Evolutionary conservation across 345 rosid genomes (phyloP), one percentile per base, ranked within the genome.

Genomic region (Heritiera littoralis): DNA sequence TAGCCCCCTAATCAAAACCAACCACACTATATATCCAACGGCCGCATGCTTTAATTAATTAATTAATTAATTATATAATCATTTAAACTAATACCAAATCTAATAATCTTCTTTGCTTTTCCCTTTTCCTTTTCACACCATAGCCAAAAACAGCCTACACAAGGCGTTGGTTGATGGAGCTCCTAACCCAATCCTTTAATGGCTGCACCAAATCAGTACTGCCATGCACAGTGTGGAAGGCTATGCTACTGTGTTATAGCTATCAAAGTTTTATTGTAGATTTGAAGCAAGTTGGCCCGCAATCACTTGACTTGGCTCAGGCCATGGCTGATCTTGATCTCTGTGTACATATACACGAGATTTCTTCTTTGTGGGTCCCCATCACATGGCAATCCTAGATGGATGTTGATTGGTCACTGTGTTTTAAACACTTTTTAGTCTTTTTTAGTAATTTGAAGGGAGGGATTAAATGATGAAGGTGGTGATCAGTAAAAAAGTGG

Each of bases 301-400:
- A 35, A 17, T 15, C 30, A 32, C 45, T 52, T 32, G 46, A 52
- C 46, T 49, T 52, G 4, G 17, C 23, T 28, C 58, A 28, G 18
- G 14, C 46, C 8, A 30, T 28, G 17, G 45, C 45, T 51, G 5
- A 32, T 51, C 28, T 12, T 71, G 38, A 35, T 35, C 43, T 51
- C 55, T 51, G 7, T 14, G 5, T 41, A 9, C 7, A 41, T 41
- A 20, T 43, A 23, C 10, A 72, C 76, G 3, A 72, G 61, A 52
- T 52, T 72, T 17, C 40, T 32, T 72, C 46, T 18, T 54, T 18
- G 48, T 73, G 76, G 76, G 49, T 38, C 49, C 72, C 76, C 35
- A 23, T 2, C 65, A 60, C 65, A 28, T 28, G 65, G 65, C 65
- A 60, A 5, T 28, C 15, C 15, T 60, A 23, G 38, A 60, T 60